Percentiles rank a stretch among this genome's conserved stretches.
phyloP scores from a whole-genome alignment of 352 stramenopile genomes.

The Pythium brachiatum region DNA sequence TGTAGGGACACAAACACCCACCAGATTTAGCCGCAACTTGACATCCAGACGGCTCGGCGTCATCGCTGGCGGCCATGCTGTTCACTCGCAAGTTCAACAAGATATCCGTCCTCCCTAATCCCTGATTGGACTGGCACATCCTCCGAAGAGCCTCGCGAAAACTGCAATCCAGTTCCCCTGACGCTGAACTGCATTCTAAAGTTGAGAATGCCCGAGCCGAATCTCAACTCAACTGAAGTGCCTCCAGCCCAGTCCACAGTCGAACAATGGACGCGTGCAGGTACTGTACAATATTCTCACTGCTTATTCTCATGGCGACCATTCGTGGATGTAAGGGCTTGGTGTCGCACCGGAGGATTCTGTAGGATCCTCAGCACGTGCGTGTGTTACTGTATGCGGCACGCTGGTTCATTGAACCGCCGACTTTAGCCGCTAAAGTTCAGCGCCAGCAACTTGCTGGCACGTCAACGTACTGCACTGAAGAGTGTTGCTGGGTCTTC shows the following conservation, averaged over 20 bases:
- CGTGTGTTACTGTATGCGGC: background rate
- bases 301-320: background rate
- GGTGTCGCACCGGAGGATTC: background rate
- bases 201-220: no score
- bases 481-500: no score
- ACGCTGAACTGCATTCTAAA: background rate
- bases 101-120: background rate
- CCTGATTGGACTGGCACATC: slow-evolving; percentile 1
- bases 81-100: background rate
- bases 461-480: no score
- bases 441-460: no score
- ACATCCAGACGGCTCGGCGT: slow-evolving; percentile 3
- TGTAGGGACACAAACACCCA: background rate
- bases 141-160: background rate
- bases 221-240: no score
- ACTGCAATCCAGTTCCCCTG: slow-evolving; percentile 1
- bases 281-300: no score
- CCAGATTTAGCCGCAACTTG: slow-evolving; percentile 3
- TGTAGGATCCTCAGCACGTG: background rate
- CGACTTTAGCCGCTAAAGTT: background rate
- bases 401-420: background rate
- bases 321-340: background rate
- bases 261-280: no score
- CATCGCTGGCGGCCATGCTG: background rate
- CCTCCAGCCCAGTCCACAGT: no score